Evolutionary conservation across 2,329 filamentous ascomycete genomes (phyloP).

Genomic region (Chaetomiaceae sp.): DNA sequence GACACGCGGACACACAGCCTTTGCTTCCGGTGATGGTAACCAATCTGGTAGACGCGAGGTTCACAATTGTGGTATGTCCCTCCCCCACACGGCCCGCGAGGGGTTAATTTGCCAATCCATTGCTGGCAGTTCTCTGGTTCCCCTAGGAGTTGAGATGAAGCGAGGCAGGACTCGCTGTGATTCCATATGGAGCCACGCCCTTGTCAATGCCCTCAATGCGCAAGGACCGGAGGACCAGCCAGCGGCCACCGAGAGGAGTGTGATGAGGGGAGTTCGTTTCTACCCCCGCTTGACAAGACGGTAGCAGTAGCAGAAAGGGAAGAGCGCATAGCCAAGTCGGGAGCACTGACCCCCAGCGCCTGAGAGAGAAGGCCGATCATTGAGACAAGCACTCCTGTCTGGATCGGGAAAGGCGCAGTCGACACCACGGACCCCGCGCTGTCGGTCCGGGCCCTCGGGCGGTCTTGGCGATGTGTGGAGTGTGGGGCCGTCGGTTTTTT

Average conservation of each 20-base stretch:
- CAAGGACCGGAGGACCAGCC: constrained; percentile 1
- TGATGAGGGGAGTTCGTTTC: not conserved
- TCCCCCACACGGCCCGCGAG: not conserved
- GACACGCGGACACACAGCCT: constrained; percentile 8
- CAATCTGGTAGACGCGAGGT: constrained; percentile 13
- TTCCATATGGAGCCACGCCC: constrained; percentile 6
- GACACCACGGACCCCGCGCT: constrained; percentile 14
- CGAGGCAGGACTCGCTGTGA: constrained; percentile 5
- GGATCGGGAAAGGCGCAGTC: constrained; percentile 22
- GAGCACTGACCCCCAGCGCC: constrained; percentile 21
- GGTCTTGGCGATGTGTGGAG: constrained; percentile 15
- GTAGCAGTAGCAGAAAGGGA: constrained; percentile 2
- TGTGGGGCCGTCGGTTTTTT: constrained; percentile 3
- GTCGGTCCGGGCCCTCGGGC: constrained; percentile 21
- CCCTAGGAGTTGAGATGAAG: constrained; percentile 16
- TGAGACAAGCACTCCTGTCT: constrained; percentile 23
- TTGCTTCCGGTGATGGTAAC: constrained; percentile 12
- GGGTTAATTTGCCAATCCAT: constrained; percentile 16
- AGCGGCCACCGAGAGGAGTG: not conserved
- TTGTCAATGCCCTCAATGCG: constrained; percentile 22
- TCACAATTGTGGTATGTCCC: not conserved
- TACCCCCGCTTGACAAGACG: constrained; percentile 5
- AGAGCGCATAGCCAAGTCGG: constrained; percentile 5
- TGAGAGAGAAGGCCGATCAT: constrained; percentile 23
- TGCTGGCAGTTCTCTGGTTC: constrained; percentile 14